phyloP scores from a whole-genome alignment of 345 rosid species.

The Sonneratia alba region DNA sequence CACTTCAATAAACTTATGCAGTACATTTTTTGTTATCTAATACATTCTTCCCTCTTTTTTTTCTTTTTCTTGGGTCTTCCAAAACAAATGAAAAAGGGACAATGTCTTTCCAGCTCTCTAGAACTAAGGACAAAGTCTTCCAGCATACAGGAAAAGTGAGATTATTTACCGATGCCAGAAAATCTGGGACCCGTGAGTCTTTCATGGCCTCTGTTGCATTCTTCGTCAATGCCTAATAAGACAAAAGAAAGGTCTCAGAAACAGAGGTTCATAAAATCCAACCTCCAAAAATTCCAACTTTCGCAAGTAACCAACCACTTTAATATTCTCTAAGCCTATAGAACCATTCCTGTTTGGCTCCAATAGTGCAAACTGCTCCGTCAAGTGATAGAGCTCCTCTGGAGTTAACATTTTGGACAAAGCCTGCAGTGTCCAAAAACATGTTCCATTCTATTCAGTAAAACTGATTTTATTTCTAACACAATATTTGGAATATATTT shows the following conservation, averaged over 20 bases:
- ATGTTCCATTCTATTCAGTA: not conserved
- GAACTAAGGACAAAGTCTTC: not conserved
- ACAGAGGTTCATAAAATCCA: not conserved
- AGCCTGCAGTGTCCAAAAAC: slow-evolving; percentile 44
- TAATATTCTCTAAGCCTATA: slow-evolving; percentile 66
- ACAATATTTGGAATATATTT: not conserved
- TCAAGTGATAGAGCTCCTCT: slow-evolving; percentile 72
- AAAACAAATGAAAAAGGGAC: not conserved
- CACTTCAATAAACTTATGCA: not conserved
- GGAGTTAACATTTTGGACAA: slow-evolving; percentile 74
- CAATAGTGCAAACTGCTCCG: slow-evolving; percentile 72
- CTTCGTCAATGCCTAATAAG: slow-evolving; percentile 73
- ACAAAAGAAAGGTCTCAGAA: slow-evolving; percentile 1
- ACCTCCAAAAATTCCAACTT: not conserved
- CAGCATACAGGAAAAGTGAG: not conserved
- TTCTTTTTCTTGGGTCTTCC: not conserved
- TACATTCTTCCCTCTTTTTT: not conserved
- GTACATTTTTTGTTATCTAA: not conserved
- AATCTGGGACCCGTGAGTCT: slow-evolving; percentile 81
- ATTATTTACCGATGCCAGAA: slow-evolving; percentile 61
- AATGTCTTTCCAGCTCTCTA: not conserved
- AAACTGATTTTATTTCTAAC: too few relatives aligned
- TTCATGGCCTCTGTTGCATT: slow-evolving; percentile 87
- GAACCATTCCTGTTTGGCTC: slow-evolving; percentile 80
- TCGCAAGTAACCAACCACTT: slow-evolving; percentile 30